Evolutionary conservation across 306 rosid species (phyloP).

Genomic region (Rosa multiflora): DNA sequence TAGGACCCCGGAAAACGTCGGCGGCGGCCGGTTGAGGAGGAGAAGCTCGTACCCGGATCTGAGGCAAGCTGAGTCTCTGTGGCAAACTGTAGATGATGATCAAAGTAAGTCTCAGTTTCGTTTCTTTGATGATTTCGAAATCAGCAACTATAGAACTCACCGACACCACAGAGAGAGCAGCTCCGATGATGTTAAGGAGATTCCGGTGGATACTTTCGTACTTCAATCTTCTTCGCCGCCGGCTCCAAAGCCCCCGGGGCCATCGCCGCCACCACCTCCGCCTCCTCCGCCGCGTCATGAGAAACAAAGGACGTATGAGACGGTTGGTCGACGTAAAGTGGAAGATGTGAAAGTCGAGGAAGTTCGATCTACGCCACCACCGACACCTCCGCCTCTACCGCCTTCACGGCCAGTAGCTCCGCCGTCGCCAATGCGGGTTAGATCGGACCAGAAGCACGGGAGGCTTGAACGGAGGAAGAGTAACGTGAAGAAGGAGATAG

Average conservation of each 20-base stretch:
- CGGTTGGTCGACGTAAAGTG: conserved; percentile 10
- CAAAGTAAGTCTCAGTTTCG: conserved; percentile 40
- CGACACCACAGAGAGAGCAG: background rate
- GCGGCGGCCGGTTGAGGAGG: conserved; percentile 49
- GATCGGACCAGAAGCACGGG: conserved; percentile 30
- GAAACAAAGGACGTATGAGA: conserved; percentile 24
- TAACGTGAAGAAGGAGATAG: conserved; percentile 47
- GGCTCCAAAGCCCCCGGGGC: conserved; percentile 22
- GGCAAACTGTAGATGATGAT: conserved; percentile 40
- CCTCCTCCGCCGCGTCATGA: conserved; percentile 33
- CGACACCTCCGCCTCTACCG: conserved; percentile 43
- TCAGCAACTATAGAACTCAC: conserved; percentile 33
- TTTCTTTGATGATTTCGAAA: conserved; percentile 68
- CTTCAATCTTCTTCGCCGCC: conserved; percentile 31
- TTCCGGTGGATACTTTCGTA: conserved; percentile 57
- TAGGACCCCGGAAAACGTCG: conserved; percentile 18
- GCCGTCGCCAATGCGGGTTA: conserved; percentile 34
- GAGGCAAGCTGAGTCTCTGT: conserved; percentile 44
- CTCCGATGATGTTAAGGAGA: conserved; percentile 44
- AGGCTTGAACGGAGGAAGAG: conserved; percentile 38
- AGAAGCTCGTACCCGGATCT: conserved; percentile 95
- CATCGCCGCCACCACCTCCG: conserved; percentile 44
- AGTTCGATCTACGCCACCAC: conserved; percentile 32
- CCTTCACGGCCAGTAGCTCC: conserved; percentile 27
- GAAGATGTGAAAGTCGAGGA: conserved; percentile 1